Percentiles rank a stretch among this genome's conserved stretches.
Evolutionary conservation across 306 rosid genomes (phyloP).

Genomic region (Prinsepia uniflora): DNA sequence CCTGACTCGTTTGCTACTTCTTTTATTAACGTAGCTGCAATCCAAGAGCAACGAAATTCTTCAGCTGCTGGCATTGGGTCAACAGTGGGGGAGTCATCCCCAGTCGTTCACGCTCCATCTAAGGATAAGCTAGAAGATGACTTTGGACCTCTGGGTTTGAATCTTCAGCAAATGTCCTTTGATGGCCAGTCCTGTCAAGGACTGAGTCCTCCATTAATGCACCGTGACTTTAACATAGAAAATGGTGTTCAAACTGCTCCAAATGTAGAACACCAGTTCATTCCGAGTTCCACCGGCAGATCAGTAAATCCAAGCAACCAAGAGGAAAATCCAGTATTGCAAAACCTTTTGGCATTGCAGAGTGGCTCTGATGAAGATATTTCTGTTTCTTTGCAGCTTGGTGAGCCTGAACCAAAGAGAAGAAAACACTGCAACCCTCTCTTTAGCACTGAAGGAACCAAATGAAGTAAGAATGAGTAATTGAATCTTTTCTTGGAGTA

Average conservation of each 20-base stretch:
- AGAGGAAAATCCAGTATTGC: conserved; percentile 38
- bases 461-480: conserved; percentile 35
- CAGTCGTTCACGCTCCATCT: conserved; percentile 38
- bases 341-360: conserved; percentile 49
- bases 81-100: conserved; percentile 79
- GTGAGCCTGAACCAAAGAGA: conserved; percentile 75
- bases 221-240: conserved; percentile 42
- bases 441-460: conserved; percentile 35
- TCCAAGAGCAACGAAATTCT: conserved; percentile 54
- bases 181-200: conserved; percentile 46
- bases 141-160: conserved; percentile 51
- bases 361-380: conserved; percentile 61
- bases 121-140: conserved; percentile 57
- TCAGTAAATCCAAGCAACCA: conserved; percentile 44
- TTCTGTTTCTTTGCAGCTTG: conserved; percentile 68
- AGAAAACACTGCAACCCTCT: conserved; percentile 50
- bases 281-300: conserved; percentile 46
- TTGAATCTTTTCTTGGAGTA: conserved; percentile 26
- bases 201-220: conserved; percentile 37
- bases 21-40: conserved; percentile 48
- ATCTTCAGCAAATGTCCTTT: conserved; percentile 41
- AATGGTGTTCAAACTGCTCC: conserved; percentile 48
- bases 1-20: conserved; percentile 19
- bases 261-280: conserved; percentile 68
- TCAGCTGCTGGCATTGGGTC: conserved; percentile 69